Percentiles rank a stretch among this genome's conserved stretches.
Evolutionary conservation across 2,329 filamentous ascomycete genomes (phyloP).

Genomic region (Trichoderma koningii): DNA sequence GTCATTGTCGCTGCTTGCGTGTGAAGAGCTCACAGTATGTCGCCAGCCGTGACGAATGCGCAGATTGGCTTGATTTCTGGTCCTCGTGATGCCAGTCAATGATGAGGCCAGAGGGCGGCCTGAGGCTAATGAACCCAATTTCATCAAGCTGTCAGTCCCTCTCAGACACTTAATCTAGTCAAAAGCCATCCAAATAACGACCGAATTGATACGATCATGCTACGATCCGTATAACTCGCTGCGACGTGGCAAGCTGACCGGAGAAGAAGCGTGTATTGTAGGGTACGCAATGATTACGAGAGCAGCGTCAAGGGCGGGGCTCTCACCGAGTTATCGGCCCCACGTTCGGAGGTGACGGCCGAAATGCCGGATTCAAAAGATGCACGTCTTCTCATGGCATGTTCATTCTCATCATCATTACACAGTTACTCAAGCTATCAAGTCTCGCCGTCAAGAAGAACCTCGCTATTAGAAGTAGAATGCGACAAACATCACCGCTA

Average conservation of each 20-base stretch:
- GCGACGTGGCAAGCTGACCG: too few species aligned
- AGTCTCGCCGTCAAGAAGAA: not conserved
- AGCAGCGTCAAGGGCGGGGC: too few species aligned
- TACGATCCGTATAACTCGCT: not conserved
- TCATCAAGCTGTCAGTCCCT: not conserved
- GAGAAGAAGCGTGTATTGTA: too few species aligned
- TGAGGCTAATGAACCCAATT: not conserved
- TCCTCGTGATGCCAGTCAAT: not conserved
- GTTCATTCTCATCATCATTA: slow-evolving; percentile 24
- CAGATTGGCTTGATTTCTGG: not conserved
- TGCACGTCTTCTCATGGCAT: not conserved
- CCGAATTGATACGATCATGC: not conserved
- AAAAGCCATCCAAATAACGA: not conserved
- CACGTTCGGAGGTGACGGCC: not conserved
- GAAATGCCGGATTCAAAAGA: not conserved
- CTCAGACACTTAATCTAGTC: too few species aligned
- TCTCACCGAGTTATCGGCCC: not conserved
- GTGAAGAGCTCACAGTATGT: not conserved
- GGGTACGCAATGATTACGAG: not conserved
- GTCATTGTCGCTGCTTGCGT: not conserved
- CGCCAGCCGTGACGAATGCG: not conserved
- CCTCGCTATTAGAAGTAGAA: slow-evolving; percentile 14
- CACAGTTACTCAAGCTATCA: slow-evolving; percentile 2
- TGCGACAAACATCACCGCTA: slow-evolving; percentile 4
- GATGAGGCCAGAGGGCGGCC: too few species aligned